Evolutionary conservation across 2,329 filamentous ascomycete genomes (phyloP).

Genomic region (Stachybotrys elegans): DNA sequence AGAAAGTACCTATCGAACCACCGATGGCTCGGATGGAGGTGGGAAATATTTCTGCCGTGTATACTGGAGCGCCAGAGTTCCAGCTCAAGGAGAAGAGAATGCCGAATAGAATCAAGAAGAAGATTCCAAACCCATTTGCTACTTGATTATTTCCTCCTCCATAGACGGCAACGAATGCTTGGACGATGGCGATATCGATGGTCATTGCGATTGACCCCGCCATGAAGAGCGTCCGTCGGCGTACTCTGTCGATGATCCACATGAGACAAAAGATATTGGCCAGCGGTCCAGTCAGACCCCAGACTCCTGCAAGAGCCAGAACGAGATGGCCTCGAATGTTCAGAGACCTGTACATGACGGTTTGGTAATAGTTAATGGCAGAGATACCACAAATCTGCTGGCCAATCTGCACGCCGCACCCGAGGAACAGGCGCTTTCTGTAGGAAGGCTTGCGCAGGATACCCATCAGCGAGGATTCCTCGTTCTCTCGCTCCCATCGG

Average conservation of each 20-base stretch:
- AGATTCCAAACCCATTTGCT: constrained; percentile 52
- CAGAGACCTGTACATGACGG: constrained; percentile 46
- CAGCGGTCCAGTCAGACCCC: constrained; percentile 54
- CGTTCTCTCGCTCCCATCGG: background rate
- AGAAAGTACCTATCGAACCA: constrained; percentile 32
- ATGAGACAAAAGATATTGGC: constrained; percentile 49
- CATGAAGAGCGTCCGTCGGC: constrained; percentile 60
- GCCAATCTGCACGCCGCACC: background rate
- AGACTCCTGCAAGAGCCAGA: constrained; percentile 54
- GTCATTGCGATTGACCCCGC: constrained; percentile 55
- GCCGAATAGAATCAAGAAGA: constrained; percentile 53
- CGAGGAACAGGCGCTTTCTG: background rate
- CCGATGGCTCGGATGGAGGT: constrained; percentile 49
- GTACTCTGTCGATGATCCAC: constrained; percentile 55
- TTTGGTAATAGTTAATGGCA: constrained; percentile 54
- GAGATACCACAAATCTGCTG: constrained; percentile 50
- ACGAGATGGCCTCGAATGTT: constrained; percentile 43
- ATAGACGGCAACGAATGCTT: background rate
- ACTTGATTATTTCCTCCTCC: constrained; percentile 20
- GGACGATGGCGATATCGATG: constrained; percentile 32
- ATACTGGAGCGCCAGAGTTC: constrained; percentile 51
- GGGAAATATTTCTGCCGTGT: constrained; percentile 58
- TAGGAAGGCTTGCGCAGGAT: background rate
- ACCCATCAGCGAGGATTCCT: background rate
- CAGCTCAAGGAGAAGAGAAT: constrained; percentile 49